Evolutionary conservation across 2,329 filamentous ascomycete species (phyloP).

Genomic region (Nothophaeocryptopus gaeumannii): DNA sequence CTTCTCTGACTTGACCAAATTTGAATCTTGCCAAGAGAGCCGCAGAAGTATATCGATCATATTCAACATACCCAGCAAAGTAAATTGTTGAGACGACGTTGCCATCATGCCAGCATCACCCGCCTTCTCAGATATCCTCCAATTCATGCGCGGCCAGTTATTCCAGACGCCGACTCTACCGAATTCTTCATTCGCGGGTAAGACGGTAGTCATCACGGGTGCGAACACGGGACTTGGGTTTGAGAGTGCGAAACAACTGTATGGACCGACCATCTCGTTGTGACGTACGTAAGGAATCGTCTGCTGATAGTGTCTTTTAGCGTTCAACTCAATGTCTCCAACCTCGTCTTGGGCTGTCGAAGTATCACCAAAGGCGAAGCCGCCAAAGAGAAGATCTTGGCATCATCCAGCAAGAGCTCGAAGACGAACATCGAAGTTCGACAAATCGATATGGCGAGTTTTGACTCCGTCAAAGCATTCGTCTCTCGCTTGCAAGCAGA

Average conservation of each 20-base stretch:
- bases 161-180: constrained; percentile 15
- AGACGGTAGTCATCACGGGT: constrained; percentile 50
- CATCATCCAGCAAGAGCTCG: constrained; percentile 23
- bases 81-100: too few species aligned
- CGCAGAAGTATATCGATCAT: too few species aligned
- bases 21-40: too few species aligned
- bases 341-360: constrained; percentile 44
- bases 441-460: constrained; percentile 42
- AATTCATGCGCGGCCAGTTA: constrained; percentile 19
- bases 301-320: too few species aligned
- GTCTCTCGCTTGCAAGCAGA: constrained; percentile 21
- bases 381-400: constrained; percentile 38
- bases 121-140: constrained; percentile 16
- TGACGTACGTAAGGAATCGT: too few species aligned
- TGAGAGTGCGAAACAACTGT: constrained; percentile 37
- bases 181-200: constrained; percentile 3
- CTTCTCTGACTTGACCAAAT: too few species aligned
- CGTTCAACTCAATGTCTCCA: constrained; percentile 8
- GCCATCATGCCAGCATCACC: background rate
- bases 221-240: constrained; percentile 60
- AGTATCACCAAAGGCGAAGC: constrained; percentile 41
- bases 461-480: constrained; percentile 34
- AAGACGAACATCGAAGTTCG: constrained; percentile 40
- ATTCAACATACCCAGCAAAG: too few species aligned
- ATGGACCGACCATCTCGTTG: background rate